Evolutionary conservation across 2,329 filamentous ascomycete genomes (phyloP), one percentile per base, ranked within the genome.

Genomic region (Fusarium irregulare): DNA sequence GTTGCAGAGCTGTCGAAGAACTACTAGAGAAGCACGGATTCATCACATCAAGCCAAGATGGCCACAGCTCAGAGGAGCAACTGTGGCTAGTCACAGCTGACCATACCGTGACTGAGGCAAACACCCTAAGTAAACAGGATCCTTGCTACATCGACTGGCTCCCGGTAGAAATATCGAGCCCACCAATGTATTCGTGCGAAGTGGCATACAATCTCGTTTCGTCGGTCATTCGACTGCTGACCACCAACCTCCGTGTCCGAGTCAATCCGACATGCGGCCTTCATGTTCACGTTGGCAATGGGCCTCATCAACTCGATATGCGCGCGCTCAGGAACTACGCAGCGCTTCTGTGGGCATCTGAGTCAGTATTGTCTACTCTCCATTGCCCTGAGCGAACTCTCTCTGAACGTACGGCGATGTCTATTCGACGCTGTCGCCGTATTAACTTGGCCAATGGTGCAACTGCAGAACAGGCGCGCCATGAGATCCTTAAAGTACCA

Each of bases 261-360:
- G 70, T 81, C 14, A 82, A 82, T 56, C 32, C 64, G 0, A 68
- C 72, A 2, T 79, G 77, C 28, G 79, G 79, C 11, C 70, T 82
- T 21, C 79, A 81, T 51, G 78, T 82, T 16, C 79, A 82, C 49
- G 70, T 82, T 6, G 80, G 79, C 7, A 78, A 77, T 49, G 80
- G 80, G 1, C 56, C 34, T 16, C 60, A 71, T n/a, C 73, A 68
- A 50, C 76, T 81, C 51, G 70, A 77, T 16, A 47, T 76, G 12
- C 64, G 71, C 13, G 70, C 73, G 0, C 27, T 78, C 14, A 76
- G 77, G 14, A 76, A 78, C 27, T 72, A 77, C 12, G 78, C 73
- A 4, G 76, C 75, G 7, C 75, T 81, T 20, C 59, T 78, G 9
- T 82, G 76, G 77, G 79, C 78, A 7, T 77, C 78, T 11, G 80